A percentile compares a stretch with the other conserved stretches of the same genome.
Evolutionary conservation across 352 stramenopile species (phyloP).

Genomic region (Phytophthora sojae): DNA sequence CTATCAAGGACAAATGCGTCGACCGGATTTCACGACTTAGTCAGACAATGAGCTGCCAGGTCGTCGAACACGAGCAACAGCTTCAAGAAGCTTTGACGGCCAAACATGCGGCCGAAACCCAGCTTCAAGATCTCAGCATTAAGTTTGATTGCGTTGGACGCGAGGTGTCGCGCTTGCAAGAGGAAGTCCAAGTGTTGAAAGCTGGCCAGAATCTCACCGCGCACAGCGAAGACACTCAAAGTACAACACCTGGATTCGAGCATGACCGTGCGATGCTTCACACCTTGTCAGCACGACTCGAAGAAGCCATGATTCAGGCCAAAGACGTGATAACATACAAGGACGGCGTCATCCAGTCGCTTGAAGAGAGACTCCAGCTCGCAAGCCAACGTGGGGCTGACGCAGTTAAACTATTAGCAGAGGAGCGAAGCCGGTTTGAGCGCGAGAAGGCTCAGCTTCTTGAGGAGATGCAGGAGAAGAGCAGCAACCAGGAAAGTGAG

Average conservation of each 20-base stretch:
- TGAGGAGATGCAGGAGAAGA: constrained; percentile 30
- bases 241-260: neutral
- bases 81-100: constrained; percentile 50
- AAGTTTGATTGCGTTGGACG: constrained; percentile 58
- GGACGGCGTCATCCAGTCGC: constrained; percentile 59
- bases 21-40: constrained; percentile 74
- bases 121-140: constrained; percentile 45
- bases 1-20: constrained; percentile 76
- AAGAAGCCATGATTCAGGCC: constrained; percentile 71
- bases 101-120: constrained; percentile 42
- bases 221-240: neutral
- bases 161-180: constrained; percentile 54
- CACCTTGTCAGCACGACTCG: constrained; percentile 58
- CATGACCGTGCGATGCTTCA: constrained; percentile 60
- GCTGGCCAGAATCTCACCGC: neutral
- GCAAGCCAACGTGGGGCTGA: constrained; percentile 32
- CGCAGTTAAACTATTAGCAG: constrained; percentile 19
- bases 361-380: constrained; percentile 53
- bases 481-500: constrained; percentile 9
- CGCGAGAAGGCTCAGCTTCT: constrained; percentile 26
- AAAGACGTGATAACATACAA: constrained; percentile 79
- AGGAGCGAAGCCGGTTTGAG: constrained; percentile 31
- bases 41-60: constrained; percentile 73
- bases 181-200: constrained; percentile 55
- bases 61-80: constrained; percentile 69